Evolutionary conservation across 2,329 filamentous ascomycete species (phyloP), one percentile per base, ranked within the genome.

Genomic region (Coleophoma crateriformis): DNA sequence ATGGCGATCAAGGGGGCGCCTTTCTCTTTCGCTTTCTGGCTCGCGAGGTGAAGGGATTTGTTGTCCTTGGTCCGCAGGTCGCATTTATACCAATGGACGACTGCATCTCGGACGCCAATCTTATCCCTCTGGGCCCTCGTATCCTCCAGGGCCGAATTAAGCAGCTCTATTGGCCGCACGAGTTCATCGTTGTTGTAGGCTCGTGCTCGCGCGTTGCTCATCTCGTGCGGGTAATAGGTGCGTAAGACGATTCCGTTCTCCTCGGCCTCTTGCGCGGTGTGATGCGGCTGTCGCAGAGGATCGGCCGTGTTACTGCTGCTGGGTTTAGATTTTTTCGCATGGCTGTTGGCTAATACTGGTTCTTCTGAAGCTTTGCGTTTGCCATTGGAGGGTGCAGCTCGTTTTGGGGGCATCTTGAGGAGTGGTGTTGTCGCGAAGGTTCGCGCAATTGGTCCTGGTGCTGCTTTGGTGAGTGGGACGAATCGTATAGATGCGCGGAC

Each of bases 81-180:
- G 61, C 80, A 82, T 68, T 94, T 95, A 73, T 92, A 96, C 90
- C 90, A 96, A 68, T 95, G 88, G 0, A 95, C 79, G 0, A 95
- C 85, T 0, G 84, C 81, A 22, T 79, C 71, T 32, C 79, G 78
- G 0, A 76, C 70, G 1, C 69, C 54, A 12, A 87, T 75, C 1
- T 70, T 66, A 27, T 74, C 70, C 8, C 87, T 76, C 34, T 68
- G 64, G 0, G 68, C 59, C 2, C 73, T 68, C 0, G 89, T 94
- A 2, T 83, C 78, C 20, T 74, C 64, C 5, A 90, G 72, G 0
- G 84, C 82, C 1, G 71, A 65, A 6, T 81, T 65, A 2, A 96
- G 74, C 0, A 78, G 67, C 58, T 90, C 82, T 17, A 95, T 86
- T 0, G 90, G 91, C 0, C 87, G 81, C 4, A 84, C 77, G 4